Percentiles rank a stretch among this genome's conserved stretches.
Conservation (phyloP, 495 filamentous ascomycete species). For the Amphirosellinia nigrospora region DNA sequence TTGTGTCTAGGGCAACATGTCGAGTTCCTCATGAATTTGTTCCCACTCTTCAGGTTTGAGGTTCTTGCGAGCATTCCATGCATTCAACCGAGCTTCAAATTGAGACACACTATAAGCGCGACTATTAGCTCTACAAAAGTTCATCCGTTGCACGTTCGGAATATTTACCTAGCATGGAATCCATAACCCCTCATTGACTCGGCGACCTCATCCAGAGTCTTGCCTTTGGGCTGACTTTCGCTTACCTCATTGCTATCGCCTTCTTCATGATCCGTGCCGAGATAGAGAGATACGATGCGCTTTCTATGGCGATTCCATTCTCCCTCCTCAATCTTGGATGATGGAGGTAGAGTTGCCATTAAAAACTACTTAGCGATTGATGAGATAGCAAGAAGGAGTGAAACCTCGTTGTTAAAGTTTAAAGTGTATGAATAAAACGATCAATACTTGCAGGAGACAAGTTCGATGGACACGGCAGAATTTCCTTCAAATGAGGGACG, state of each 20-base stretch:
- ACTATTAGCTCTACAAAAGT: not conserved
- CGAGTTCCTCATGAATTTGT: conserved; percentile 24
- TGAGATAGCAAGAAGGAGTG: not conserved
- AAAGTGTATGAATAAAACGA: not conserved
- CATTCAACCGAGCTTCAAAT: conserved; percentile 27
- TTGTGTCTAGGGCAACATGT: conserved; percentile 6
- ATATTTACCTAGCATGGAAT: conserved; percentile 32
- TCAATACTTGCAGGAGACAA: not conserved
- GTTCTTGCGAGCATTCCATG: conserved; percentile 34
- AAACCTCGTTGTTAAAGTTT: not conserved
- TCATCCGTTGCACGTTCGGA: not conserved
- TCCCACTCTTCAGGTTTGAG: conserved; percentile 32
- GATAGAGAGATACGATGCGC: conserved; percentile 28
- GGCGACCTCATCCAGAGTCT: conserved; percentile 22
- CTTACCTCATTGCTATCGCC: not conserved
- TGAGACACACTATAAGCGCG: conserved; percentile 19
- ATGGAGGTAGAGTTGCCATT: not conserved
- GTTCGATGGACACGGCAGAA: not conserved
- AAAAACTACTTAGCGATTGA: too few species aligned
- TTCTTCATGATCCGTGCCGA: not conserved
- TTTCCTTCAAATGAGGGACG: not conserved
- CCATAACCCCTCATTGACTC: conserved; percentile 28
- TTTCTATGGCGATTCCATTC: conserved; percentile 33
- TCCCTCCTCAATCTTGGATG: not conserved
- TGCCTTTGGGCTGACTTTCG: conserved; percentile 8